phyloP scores from a whole-genome alignment of 805 yeast species.

The Ogataea polymorpha region DNA sequence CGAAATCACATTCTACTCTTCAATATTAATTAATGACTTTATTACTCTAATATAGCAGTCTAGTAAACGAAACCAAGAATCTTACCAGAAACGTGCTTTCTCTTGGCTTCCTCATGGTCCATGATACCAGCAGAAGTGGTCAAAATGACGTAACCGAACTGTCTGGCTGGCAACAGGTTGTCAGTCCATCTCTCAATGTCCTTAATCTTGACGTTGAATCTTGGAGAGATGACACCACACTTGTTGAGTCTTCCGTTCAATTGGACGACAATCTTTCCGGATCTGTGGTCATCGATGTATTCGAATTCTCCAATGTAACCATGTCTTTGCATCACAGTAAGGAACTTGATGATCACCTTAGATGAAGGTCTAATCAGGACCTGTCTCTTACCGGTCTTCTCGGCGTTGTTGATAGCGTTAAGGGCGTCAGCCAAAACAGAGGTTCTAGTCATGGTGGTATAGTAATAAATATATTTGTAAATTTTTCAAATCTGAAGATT shows the following conservation, averaged over 20 bases:
- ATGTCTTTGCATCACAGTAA: constrained; percentile 96
- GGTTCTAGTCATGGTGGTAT: constrained; percentile 83
- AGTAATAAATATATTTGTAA: constrained; percentile 1
- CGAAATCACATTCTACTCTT: not conserved
- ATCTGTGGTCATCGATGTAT: constrained; percentile 98
- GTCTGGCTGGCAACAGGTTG: constrained; percentile 98
- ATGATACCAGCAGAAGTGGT: constrained; percentile 99
- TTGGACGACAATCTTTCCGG: constrained; percentile 95
- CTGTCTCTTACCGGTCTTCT: constrained; percentile 98
- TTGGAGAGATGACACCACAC: constrained; percentile 98
- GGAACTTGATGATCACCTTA: constrained; percentile 95
- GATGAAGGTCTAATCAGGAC: constrained; percentile 97
- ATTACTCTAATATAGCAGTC: constrained; percentile 16
- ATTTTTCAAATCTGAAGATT: constrained; percentile 5
- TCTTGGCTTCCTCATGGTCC: constrained; percentile 99
- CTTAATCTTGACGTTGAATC: constrained; percentile 93
- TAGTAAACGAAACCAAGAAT: constrained; percentile 97
- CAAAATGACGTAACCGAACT: constrained; percentile 95
- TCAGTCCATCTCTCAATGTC: constrained; percentile 99
- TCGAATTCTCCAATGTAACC: constrained; percentile 98
- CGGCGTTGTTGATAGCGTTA: constrained; percentile 98
- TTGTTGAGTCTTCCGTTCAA: constrained; percentile 98
- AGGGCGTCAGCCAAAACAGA: constrained; percentile 98
- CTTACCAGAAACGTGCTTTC: constrained; percentile 99
- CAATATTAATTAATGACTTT: not conserved